Base-by-base conservation (phyloP, 495 filamentous ascomycete genomes). In the Annulohypoxylon bovei region DNA sequence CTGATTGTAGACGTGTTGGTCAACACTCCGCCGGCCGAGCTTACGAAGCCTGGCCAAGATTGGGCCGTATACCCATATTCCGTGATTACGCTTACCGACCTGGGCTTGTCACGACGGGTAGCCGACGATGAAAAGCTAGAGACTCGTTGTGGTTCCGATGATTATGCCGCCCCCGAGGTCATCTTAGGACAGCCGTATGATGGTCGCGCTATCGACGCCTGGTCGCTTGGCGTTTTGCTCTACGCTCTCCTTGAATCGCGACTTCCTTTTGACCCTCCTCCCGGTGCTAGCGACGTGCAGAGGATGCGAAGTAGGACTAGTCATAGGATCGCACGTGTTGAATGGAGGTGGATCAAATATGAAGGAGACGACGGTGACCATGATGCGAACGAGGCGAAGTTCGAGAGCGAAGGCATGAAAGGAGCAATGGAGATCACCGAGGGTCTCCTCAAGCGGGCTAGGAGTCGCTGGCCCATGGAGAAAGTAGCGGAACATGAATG, bases 151-250 rank as follows among this genome's bases (percentile, higher is more conserved):
- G 95, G 95, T 16, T 95, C 91, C 33, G 95, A 98, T 78, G 95
- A 99, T 81, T 99, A 99, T 74, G 96, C 95, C 3, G 93, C 95
- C 0, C 95, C 95, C 0, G 95, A 99, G 78, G 92, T 99, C 46
- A 90, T 99, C 22, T 92, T 99, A 84, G 93, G 93, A 18, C 93
- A 97, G 75, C 87, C 93, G 4, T 99, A 99, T 76, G 95, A 99
- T 77, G 95, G 96, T 33, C 93, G 96, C 18, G 85, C 88, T 6
- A 95, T 92, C 3, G 95, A 99, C 74, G 93, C 94, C 18, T 99
- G 95, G 95, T 94, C 95, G 0, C 85, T 98, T 4, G 95, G 95
- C 50, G 95, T 99, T 2, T 80, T 97, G 7, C 86, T 98, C 0
- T 99, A 98, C 76, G 93, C 96, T 7, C 88, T 98, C 20, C 90